phyloP scores from a whole-genome alignment of 192 early-diverging fungal genomes.

The Backusella macrospora region DNA sequence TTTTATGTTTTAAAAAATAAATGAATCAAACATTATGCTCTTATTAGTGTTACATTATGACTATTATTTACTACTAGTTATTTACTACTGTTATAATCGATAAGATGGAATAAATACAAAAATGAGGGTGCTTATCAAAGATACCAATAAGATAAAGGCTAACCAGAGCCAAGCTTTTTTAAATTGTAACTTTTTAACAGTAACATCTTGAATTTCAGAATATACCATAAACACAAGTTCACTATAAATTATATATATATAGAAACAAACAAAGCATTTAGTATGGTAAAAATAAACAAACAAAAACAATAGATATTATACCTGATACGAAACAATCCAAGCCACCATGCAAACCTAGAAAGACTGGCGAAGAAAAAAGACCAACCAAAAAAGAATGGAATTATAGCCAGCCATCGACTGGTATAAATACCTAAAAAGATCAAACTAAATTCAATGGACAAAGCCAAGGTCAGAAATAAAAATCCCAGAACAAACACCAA shows the following conservation, averaged over 20 bases:
- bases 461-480: conserved; percentile 33
- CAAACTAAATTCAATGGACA: conserved; percentile 40
- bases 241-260: conserved; percentile 14
- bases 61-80: not conserved
- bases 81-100: conserved; percentile 20
- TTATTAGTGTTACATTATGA: not conserved
- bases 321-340: conserved; percentile 37
- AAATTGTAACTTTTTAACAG: conserved; percentile 18
- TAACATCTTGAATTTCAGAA: conserved; percentile 27
- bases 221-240: conserved; percentile 29
- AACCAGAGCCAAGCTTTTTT: conserved; percentile 28
- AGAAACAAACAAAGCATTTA: not conserved
- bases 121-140: conserved; percentile 26
- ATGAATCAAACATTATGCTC: not conserved
- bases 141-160: conserved; percentile 6
- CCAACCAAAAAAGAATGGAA: conserved; percentile 43
- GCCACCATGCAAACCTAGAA: conserved; percentile 42
- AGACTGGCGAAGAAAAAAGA: conserved; percentile 35
- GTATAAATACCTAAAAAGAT: conserved; percentile 35
- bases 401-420: conserved; percentile 39
- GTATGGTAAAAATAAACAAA: no score
- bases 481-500: conserved; percentile 34
- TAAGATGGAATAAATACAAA: conserved; percentile 35
- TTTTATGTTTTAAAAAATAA: not conserved
- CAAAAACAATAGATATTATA: conserved; percentile 4